Conservation (phyloP, 495 filamentous ascomycete genomes). For the Lasiosphaeris hirsuta region DNA sequence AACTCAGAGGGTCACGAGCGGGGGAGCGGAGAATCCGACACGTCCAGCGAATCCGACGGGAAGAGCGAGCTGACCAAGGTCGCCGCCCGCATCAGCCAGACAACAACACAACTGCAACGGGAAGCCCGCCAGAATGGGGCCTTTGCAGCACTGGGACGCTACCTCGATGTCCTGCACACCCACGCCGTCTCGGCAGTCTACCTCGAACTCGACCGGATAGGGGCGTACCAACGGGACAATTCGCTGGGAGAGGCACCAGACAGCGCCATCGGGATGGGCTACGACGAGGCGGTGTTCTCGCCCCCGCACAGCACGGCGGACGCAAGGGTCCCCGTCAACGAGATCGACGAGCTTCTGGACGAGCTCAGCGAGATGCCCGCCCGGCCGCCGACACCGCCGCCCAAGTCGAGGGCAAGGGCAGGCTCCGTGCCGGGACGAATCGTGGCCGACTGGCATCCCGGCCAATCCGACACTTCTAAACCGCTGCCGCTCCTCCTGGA, state of each 20-base stretch:
- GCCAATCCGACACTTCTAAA: conserved; percentile 5
- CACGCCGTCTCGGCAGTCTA: conserved; percentile 27
- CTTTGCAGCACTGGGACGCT: conserved; percentile 31
- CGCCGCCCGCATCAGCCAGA: conserved; percentile 11
- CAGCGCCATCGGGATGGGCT: conserved; percentile 40
- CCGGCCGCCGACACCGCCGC: conserved; percentile 38
- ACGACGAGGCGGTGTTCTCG: conserved; percentile 19
- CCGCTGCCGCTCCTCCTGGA: too few relatives aligned
- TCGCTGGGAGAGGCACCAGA: conserved; percentile 39
- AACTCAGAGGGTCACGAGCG: neutral
- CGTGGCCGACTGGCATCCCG: conserved; percentile 4
- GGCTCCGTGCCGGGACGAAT: conserved; percentile 10
- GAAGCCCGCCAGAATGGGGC: conserved; percentile 35
- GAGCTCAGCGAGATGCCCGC: conserved; percentile 33
- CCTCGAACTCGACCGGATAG: conserved; percentile 15
- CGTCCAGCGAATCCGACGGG: neutral
- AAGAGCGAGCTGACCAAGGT: conserved; percentile 15
- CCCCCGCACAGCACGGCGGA: conserved; percentile 1
- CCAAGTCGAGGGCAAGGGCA: conserved; percentile 32
- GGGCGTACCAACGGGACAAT: conserved; percentile 11
- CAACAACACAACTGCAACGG: conserved; percentile 7
- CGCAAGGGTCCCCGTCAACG: conserved; percentile 13
- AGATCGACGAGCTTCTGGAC: conserved; percentile 37
- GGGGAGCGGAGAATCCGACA: neutral
- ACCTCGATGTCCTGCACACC: conserved; percentile 31